Percentiles rank a stretch among this genome's conserved stretches.
These are phyloP conservation scores for Gynostemma pentaphyllum DNA, from an alignment of 306 rosid genomes.

Conservation along the genomic window DNA sequence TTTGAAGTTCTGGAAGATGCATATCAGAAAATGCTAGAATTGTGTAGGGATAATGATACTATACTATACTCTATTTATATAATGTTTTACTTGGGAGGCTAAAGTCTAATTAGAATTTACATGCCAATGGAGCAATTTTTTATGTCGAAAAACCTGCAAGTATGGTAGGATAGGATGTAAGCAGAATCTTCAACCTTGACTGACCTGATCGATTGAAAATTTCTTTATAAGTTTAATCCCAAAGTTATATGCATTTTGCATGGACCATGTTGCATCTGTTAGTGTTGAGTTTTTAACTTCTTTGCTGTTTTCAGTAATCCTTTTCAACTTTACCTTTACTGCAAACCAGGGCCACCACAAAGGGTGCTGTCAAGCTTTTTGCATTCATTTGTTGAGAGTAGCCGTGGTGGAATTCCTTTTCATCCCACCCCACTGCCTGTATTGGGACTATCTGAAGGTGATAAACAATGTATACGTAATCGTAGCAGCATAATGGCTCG, in stretches of 20 bases:
- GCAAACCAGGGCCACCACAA: slow-evolving; percentile 78
- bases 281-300: neutral
- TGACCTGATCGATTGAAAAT: neutral
- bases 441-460: slow-evolving; percentile 86
- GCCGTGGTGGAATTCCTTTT: slow-evolving; percentile 86
- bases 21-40: neutral
- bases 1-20: neutral
- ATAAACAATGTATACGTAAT: slow-evolving; percentile 87
- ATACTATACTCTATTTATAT: neutral
- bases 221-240: neutral
- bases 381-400: slow-evolving; percentile 84
- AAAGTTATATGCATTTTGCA: neutral
- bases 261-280: neutral
- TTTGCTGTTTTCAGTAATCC: neutral
- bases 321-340: neutral
- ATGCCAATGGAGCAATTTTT: neutral
- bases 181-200: slow-evolving; percentile 3
- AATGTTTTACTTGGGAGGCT: neutral
- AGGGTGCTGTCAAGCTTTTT: slow-evolving; percentile 78
- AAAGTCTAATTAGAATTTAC: neutral
- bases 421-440: slow-evolving; percentile 73
- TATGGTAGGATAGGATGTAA: neutral
- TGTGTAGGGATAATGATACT: neutral
- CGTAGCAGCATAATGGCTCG: slow-evolving; percentile 99
- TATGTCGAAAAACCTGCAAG: neutral